These are phyloP conservation scores for Hibiscus tridactylites DNA, from an alignment of 345 rosid genomes.

Conservation along the genomic window DNA sequence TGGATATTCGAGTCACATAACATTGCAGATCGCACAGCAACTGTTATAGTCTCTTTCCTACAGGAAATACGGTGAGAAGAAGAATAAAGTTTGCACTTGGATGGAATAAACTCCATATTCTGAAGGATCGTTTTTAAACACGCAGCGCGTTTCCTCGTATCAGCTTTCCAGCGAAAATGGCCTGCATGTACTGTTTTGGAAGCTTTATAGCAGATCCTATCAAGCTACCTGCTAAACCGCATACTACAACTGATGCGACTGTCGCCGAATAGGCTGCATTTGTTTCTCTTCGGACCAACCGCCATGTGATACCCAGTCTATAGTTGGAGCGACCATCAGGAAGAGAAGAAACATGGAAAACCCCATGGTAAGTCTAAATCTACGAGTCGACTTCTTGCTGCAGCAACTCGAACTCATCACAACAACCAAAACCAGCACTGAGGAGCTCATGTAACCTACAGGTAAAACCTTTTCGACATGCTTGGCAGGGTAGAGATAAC, in stretches of 20 bases:
- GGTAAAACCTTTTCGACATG: slow-evolving; percentile 83
- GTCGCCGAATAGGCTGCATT: slow-evolving; percentile 36
- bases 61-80: background rate
- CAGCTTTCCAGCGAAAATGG: slow-evolving; percentile 81
- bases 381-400: slow-evolving; percentile 41
- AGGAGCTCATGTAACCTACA: slow-evolving; percentile 82
- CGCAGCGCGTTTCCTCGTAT: slow-evolving; percentile 13
- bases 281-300: slow-evolving; percentile 18
- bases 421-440: slow-evolving; percentile 51
- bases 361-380: slow-evolving; percentile 68
- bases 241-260: slow-evolving; percentile 56
- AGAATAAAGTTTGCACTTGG: background rate
- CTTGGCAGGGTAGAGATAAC: slow-evolving; percentile 52
- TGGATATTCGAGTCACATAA: background rate
- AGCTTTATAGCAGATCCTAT: slow-evolving; percentile 82
- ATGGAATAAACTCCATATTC: slow-evolving; percentile 1
- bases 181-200: slow-evolving; percentile 90
- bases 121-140: background rate
- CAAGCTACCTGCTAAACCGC: slow-evolving; percentile 90
- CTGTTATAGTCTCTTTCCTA: background rate
- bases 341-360: slow-evolving; percentile 65
- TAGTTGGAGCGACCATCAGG: slow-evolving; percentile 52
- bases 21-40: background rate
- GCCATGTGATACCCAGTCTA: slow-evolving; percentile 50
- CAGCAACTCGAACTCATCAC: slow-evolving; percentile 51